Evolutionary conservation across 2,329 filamentous ascomycete genomes (phyloP).

Genomic region (Fusarium heterosporum): DNA sequence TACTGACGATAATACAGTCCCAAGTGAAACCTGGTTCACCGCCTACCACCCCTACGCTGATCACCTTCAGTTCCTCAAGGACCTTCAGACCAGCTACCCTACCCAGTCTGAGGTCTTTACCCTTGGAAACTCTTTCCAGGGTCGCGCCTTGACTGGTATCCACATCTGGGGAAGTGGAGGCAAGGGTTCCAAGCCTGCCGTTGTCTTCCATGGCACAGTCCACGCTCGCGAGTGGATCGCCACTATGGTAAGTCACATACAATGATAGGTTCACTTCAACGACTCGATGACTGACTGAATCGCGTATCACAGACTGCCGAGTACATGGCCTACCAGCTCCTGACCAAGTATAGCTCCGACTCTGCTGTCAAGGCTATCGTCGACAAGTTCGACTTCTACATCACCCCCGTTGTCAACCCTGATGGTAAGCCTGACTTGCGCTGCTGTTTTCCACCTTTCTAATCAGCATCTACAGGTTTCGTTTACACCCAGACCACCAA

Average conservation of each 20-base stretch:
- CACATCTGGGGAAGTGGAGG: slow-evolving; percentile 38
- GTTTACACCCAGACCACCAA: slow-evolving; percentile 66
- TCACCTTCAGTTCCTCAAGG: slow-evolving; percentile 30
- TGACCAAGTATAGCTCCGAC: slow-evolving; percentile 34
- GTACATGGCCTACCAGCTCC: slow-evolving; percentile 34
- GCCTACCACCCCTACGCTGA: slow-evolving; percentile 34
- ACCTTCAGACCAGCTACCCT: slow-evolving; percentile 29
- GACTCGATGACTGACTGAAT: fast-evolving
- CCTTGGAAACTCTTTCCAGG: slow-evolving; percentile 31
- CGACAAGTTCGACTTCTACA: slow-evolving; percentile 74
- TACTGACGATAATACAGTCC: not conserved
- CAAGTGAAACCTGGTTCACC: slow-evolving; percentile 35
- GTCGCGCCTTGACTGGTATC: slow-evolving; percentile 28
- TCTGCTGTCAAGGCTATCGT: slow-evolving; percentile 54
- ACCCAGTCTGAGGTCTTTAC: slow-evolving; percentile 26
- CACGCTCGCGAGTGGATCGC: slow-evolving; percentile 38
- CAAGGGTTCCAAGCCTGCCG: slow-evolving; percentile 36
- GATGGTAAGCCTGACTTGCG: slow-evolving; percentile 58
- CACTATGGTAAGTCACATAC: slow-evolving; percentile 13
- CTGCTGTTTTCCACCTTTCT: slow-evolving; percentile 1
- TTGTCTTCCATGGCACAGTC: slow-evolving; percentile 34
- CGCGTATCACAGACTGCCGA: slow-evolving; percentile 8
- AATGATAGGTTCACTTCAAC: not conserved
- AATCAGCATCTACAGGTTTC: not conserved
- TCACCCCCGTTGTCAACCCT: slow-evolving; percentile 71